Evolutionary conservation across 176 grass and related monocot genomes (phyloP), one percentile per base, ranked within the genome.

Genomic region (Zoysia japonica): DNA sequence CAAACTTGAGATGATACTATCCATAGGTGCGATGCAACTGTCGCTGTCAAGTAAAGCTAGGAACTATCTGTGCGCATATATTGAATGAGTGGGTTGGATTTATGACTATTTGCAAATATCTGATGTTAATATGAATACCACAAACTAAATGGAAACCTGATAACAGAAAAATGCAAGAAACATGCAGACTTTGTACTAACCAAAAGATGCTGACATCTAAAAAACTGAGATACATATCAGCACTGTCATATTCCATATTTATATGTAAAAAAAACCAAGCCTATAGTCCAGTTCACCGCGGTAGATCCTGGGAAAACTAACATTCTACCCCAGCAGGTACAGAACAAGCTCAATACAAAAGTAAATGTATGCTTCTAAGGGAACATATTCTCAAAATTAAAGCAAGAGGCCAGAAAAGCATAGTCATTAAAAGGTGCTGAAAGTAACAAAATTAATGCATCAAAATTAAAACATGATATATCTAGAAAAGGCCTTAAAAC

Each of bases 21-120:
- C 65, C 55, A 38, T 20, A 54, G 15, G 67, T 56, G 80, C 62
- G 15, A 80, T 65, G 46, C 42, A 63, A 76, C 53, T 5, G 64
- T 10, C 2, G 49, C 9, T 63, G 4, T 57, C 47, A 35, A 11
- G 47, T 41, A 17, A 43, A 73, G 6, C 51, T 20, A 8, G 65
- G 76, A 60, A 74, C 37, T 47, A 63, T 11, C 3, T 75, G 5
- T 12, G 62, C 15, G 28, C 6, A 11, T 2, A 70, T 55, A 69
- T 62, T 84, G 80, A 80, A 54, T 7, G 38, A 77, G 54, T 6
- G 57, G 10, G 16, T 63, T 72, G 45, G 5, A 83, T 51, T 70
- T 70, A 53, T 63, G 40, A 45, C 52, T 41, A 56, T 67, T 61
- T 54, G 16, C 42, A 43, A 49, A 19, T 38, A 36, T n/a, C 16